Conservation (phyloP, 345 rosid genomes). For the Citrus unshiu region DNA sequence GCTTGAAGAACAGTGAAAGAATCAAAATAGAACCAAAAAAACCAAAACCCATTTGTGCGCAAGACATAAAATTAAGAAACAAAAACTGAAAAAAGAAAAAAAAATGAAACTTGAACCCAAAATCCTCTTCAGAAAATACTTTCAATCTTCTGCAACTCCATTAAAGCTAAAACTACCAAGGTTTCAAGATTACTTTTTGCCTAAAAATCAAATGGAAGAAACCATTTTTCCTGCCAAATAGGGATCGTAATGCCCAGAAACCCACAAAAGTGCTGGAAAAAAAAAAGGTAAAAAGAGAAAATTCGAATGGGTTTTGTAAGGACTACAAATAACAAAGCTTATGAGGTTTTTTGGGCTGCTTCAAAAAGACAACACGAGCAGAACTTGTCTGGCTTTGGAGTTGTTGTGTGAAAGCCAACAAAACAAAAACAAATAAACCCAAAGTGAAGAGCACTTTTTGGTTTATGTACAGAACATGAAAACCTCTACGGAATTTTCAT, state of each 20-base stretch:
- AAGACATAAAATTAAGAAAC: constrained; percentile 9
- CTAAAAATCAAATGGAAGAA: constrained; percentile 1
- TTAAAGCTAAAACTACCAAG: constrained; percentile 5
- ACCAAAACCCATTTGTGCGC: constrained; percentile 55
- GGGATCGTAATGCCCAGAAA: constrained; percentile 14
- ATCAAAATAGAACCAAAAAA: constrained; percentile 46
- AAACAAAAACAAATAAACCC: constrained; percentile 32
- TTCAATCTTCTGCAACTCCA: constrained; percentile 9
- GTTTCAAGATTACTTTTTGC: not conserved
- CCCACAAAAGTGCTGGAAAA: not conserved
- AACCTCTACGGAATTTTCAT: not conserved
- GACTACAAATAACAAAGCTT: not conserved
- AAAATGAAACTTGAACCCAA: constrained; percentile 4
- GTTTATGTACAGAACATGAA: constrained; percentile 25
- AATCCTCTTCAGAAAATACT: constrained; percentile 13
- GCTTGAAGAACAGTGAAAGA: constrained; percentile 55
- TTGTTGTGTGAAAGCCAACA: constrained; percentile 28
- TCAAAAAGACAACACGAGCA: constrained; percentile 19
- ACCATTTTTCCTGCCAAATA: not conserved
- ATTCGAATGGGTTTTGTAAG: constrained; percentile 8
- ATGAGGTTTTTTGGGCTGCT: not conserved
- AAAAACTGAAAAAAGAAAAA: constrained; percentile 7
- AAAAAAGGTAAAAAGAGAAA: constrained; percentile 2
- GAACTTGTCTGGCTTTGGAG: constrained; percentile 27
- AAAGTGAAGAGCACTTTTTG: constrained; percentile 31